Evolutionary conservation across 2,329 filamentous ascomycete genomes (phyloP), one percentile per base, ranked within the genome.

Genomic region (Aspergillus glaucus): DNA sequence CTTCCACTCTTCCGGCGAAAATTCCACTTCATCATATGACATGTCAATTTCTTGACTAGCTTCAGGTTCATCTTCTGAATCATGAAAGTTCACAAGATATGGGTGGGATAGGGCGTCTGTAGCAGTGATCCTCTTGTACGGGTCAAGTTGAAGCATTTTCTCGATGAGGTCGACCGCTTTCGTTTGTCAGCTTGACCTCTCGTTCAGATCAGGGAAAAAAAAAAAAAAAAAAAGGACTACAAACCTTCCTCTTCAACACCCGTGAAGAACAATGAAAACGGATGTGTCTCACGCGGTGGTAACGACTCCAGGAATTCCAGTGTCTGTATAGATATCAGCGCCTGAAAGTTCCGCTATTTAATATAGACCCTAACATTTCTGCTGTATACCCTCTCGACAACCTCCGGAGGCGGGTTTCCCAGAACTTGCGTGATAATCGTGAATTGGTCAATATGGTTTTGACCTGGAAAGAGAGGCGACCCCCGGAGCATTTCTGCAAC

Each of bases 1-100:
- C 77, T 98, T 98, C 93, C 93, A 98, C n/a, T 91, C 95, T 66
- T 98, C 93, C 45, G 97, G 91, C 1, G 93, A 92, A 49, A 98
- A 76, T 66, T 98, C 93, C 43, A 92, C 93, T 62, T 98, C 93
- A 70, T 97, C 97, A 75, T 97, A 98, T 47, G 91, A 96, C 93
- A 93, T 98, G 69, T 98, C 93, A 63, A 98, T 98, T 75, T 95
- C 96, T 77, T 96, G 91, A 53, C 95, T 88, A 17, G 93, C 88
- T 12, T 90, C 85, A 1, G 93, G 93, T 77, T 98, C 93, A 64
- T 98, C 93, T 40, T 87, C 92, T 7, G 93, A 91, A 67, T 98
- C 93, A 72, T 98, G 93, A 76, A 98, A 98, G 6, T 92, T 92
- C 8, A 89, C 82, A 44, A 98, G 86, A 70, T 98, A 98, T 59